A percentile compares a stretch with the other conserved stretches of the same genome.
These are phyloP conservation scores for Metarhizium anisopliae DNA, from an alignment of 2,329 filamentous ascomycete species.

Conservation along the genomic window DNA sequence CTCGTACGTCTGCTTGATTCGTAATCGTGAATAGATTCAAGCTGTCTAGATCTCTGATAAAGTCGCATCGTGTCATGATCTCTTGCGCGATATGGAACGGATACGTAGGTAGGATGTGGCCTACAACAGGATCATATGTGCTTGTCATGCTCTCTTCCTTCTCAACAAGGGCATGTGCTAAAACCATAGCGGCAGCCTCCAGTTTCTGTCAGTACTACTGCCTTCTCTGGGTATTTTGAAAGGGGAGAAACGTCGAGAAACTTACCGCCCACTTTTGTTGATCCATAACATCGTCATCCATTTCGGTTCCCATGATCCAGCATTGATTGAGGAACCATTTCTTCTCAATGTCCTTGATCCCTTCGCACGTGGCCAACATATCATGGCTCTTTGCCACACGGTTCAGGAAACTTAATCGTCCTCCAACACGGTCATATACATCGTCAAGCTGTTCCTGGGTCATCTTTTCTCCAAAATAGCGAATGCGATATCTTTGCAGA, in stretches of 20 bases:
- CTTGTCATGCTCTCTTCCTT: constrained; percentile 58
- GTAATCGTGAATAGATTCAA: constrained; percentile 95
- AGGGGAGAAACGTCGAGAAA: constrained; percentile 16
- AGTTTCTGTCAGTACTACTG: neutral
- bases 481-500: constrained; percentile 68
- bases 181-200: constrained; percentile 82
- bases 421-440: constrained; percentile 81
- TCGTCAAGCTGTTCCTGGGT: constrained; percentile 52
- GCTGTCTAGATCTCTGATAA: constrained; percentile 86
- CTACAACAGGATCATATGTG: constrained; percentile 55
- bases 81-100: constrained; percentile 76
- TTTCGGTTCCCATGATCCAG: constrained; percentile 62
- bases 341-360: constrained; percentile 59
- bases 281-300: constrained; percentile 98
- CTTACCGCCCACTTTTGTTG: constrained; percentile 87
- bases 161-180: constrained; percentile 86
- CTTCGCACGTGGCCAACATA: constrained; percentile 73
- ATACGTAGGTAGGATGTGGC: constrained; percentile 72
- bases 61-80: constrained; percentile 93
- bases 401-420: constrained; percentile 79
- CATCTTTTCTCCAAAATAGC: constrained; percentile 61
- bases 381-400: constrained; percentile 78
- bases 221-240: neutral
- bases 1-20: constrained; percentile 74
- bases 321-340: constrained; percentile 72